Evolutionary conservation across 1,139 yeast genomes (phyloP), one percentile per base, ranked within the genome.

Genomic region (Sugiyamaella sp.): DNA sequence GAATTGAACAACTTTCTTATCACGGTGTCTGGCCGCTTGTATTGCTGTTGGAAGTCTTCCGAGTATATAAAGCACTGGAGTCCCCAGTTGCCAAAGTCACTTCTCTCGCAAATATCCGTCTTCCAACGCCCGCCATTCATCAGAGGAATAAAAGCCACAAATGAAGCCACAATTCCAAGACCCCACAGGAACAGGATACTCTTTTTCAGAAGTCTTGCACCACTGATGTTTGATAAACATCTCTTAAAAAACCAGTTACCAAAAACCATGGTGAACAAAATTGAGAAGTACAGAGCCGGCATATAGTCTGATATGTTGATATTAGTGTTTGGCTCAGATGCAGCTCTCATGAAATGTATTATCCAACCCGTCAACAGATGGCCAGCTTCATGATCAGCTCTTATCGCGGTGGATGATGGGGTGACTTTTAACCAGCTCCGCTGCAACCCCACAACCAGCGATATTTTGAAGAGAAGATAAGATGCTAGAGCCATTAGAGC

Each of bases 341-440:
- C 22, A 9, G 24, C 9, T 8, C 63, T 59, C 14, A 57, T 14
- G 37, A 55, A 63, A 46, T 63, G 64, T 1, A 57, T 47, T 5
- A 51, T 32, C 66, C 67, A 66, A 2, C 60, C 65, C 5, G 60
- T 27, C 1, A 63, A 37, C 16, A 58, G 57, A 4, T 59, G 62
- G 22, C 69, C 68, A 9, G 61, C 63, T 43, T 61, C 61, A 41
- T 64, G 67, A 41, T 65, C 68, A 43, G 56, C 57, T 19, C 57
- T 52, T 17, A 57, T 43, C 20, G 58, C 24, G 1, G 55, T 54
- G 1, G 47, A 46, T 8, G 54, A 25, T 10, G 46, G 42, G 5
- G 57, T 52, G 12, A 37, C 37, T 25, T 19, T 29, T 16, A 54
- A n/a, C 22, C 56, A 53, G 3, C 57, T 59, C 19, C 65, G 55